Base-by-base conservation (phyloP, 306 rosid genomes). In the Sophora flavescens region DNA sequence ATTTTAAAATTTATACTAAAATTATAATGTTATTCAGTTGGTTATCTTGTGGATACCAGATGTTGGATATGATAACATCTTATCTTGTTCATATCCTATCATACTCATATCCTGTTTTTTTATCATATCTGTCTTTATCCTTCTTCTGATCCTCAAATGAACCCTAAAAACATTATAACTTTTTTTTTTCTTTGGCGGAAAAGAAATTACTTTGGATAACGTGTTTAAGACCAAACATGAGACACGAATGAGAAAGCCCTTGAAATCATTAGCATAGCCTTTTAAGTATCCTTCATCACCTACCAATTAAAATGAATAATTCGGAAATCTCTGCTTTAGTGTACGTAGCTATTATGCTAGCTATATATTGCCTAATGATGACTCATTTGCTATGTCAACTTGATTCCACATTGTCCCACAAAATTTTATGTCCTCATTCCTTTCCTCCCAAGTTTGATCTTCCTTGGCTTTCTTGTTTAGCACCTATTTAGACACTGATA, bases 281-380 rank as follows among this genome's bases (percentile, higher is more conserved):
- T 75, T 82, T 33, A 82, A 82, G 84, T 60, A 36, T 64, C 63
- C 61, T n/a, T 54, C 76, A 38, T 56, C 82, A 85, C 89, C 91
- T 14, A 79, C 85, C 87, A 74, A 76, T 64, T 22, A 22, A 22
- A 22, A 22, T 22, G 22, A 22, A 22, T 79, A 88, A 75, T 80
- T 73, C 45, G 57, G 14, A 8, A 8, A 42, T 74, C 11, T 66
- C 50, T 2, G 22, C 0, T 22, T 22, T 22, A 22, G 22, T 22
- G 22, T 22, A 22, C 22, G 22, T 22, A 22, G 32, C 32, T 30
- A 30, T 30, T 30, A 30, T 30, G 22, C 35, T 18, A 17, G 35
- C 16, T 12, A 44, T 35, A 35, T 35, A 35, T 65, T 42, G 71
- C 78, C 72, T 50, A 38, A 80, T 76, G 74, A 83, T 80, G 62